Base-by-base conservation (phyloP, 805 yeast species). In the Ogataea allantospora region DNA sequence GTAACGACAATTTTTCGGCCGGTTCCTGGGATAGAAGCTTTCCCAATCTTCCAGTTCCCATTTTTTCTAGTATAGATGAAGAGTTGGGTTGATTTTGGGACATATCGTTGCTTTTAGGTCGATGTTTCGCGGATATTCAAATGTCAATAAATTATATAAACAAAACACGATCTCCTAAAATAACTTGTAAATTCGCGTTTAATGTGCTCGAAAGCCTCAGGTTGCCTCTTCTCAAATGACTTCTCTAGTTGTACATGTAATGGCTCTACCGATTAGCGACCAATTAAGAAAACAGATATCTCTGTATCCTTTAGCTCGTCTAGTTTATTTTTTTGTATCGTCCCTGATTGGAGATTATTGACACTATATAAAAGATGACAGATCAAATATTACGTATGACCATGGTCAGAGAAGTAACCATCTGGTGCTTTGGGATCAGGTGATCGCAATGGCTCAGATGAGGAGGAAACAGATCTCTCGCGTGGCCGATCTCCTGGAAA, bases 71-170 rank as follows among this genome's bases (percentile, higher is more conserved):
- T 6, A 39, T 36, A 3, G 44, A 30, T 7, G 46, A 45, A 7
- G 49, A 45, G 30, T 45, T 42, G n/a, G 30, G 38, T 25, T 45
- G 42, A n/a, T 23, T 15, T 13, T 30, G 36, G 14, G 46, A 42
- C 15, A 33, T 26, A 8, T 42, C 42, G 17, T 27, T 27, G 14
- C 28, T 28, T 16, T 33, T 42, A 26, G 38, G 35, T 31, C 42
- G 44, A 25, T 31, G 39, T 36, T 26, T 42, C 30, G 33, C 25
- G 15, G 49, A 41, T 44, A 42, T 42, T 26, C 25, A 20, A 26
- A 26, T 27, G 27, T 26, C 27, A 36, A 29, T 30, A 27, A 15
- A 22, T 27, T 27, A 38, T 29, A 34, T 42, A 42, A 42, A 42
- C 46, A 42, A 42, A 37, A 14, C 46, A 27, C 39, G 27, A 22